These are phyloP conservation scores for Cladosporium sp. DNA, from an alignment of 2,329 filamentous ascomycete species.

Conservation along the genomic window DNA sequence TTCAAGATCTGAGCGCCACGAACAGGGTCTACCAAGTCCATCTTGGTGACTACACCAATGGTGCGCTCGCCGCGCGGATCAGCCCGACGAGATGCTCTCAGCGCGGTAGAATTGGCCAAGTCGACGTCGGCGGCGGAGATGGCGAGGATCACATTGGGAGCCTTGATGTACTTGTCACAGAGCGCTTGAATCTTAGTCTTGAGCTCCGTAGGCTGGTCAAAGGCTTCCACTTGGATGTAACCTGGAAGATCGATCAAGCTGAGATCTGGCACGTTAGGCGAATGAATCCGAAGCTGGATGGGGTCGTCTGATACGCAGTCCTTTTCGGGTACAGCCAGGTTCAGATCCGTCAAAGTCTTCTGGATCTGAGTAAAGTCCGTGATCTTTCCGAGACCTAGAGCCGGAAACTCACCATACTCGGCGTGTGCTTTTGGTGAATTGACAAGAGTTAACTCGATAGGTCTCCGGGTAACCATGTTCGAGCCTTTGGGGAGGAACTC, in stretches of 20 bases:
- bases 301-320: slow-evolving; percentile 96
- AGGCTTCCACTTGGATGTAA: slow-evolving; percentile 92
- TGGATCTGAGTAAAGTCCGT: slow-evolving; percentile 91
- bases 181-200: slow-evolving; percentile 95
- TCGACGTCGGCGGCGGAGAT: slow-evolving; percentile 98
- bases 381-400: slow-evolving; percentile 81
- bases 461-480: slow-evolving; percentile 95
- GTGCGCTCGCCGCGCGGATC: slow-evolving; percentile 93
- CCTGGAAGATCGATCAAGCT: slow-evolving; percentile 94
- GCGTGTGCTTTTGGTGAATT: slow-evolving; percentile 83
- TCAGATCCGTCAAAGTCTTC: slow-evolving; percentile 88
- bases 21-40: slow-evolving; percentile 87
- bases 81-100: slow-evolving; percentile 83
- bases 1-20: slow-evolving; percentile 73
- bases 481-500: slow-evolving; percentile 97
- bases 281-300: slow-evolving; percentile 93
- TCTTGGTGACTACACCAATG: slow-evolving; percentile 98
- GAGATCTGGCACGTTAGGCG: slow-evolving; percentile 88
- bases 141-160: slow-evolving; percentile 92
- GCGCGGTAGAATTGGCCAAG: slow-evolving; percentile 88
- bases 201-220: slow-evolving; percentile 82
- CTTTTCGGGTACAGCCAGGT: slow-evolving; percentile 81
- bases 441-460: slow-evolving; percentile 92
- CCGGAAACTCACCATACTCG: slow-evolving; percentile 95
- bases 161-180: slow-evolving; percentile 96